Conservation (phyloP, 192 early-diverging fungal species). For the Linnemannia exigua region DNA sequence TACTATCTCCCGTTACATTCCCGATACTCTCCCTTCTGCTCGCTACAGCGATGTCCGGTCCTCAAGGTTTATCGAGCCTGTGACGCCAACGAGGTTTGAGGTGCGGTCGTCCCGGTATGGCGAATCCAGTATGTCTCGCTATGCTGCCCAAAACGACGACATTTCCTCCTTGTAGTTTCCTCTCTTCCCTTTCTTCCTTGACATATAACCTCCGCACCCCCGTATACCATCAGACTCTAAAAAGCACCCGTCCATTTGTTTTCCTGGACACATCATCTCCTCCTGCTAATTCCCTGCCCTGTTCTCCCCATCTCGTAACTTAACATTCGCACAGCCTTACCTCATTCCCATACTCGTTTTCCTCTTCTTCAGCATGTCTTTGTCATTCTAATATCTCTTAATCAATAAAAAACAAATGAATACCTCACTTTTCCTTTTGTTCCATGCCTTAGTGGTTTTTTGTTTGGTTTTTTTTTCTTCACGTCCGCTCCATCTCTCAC, state of each 20-base stretch:
- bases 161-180: not conserved
- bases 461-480: not conserved
- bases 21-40: not conserved
- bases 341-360: not conserved
- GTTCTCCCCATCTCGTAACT: not conserved
- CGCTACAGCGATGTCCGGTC: not conserved
- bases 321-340: not conserved
- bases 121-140: not conserved
- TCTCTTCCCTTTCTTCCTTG: not conserved
- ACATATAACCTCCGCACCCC: not conserved
- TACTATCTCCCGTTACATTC: not conserved
- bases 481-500: not conserved
- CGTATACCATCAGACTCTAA: not conserved
- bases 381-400: too few species aligned
- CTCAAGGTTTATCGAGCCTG: not conserved
- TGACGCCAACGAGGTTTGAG: not conserved
- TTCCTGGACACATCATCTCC: not conserved
- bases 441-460: not conserved
- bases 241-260: not conserved
- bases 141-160: not conserved
- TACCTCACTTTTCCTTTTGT: too few species aligned
- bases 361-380: not conserved
- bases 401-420: too few species aligned
- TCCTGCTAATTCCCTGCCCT: not conserved
- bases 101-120: not conserved